A percentile compares a stretch with the other conserved stretches of the same genome.
phyloP scores from a whole-genome alignment of 2,329 filamentous ascomycete genomes.

The Penicillium psychrosexuale region DNA sequence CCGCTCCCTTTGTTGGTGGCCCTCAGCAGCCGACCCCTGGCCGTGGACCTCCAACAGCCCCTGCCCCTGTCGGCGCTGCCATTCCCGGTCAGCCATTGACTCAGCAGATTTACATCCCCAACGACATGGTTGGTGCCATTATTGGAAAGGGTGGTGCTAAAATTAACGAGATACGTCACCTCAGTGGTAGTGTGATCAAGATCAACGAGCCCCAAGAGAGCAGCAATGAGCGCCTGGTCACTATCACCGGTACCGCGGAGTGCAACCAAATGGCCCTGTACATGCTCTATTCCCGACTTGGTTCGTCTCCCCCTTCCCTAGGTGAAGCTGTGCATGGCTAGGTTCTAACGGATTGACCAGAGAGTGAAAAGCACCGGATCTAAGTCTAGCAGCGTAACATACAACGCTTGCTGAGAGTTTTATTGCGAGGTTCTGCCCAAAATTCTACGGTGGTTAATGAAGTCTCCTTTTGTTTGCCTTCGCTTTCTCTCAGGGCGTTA shows the following conservation, averaged over 20 bases:
- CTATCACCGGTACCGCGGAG: slow-evolving; percentile 94
- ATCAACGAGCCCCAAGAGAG: slow-evolving; percentile 99
- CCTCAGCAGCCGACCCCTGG: slow-evolving; percentile 60
- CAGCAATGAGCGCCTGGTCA: slow-evolving; percentile 96
- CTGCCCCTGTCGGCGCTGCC: slow-evolving; percentile 65
- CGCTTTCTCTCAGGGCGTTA: slow-evolving; percentile 14
- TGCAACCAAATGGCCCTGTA: slow-evolving; percentile 99
- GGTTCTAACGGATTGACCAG: slow-evolving; percentile 41
- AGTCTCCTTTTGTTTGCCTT: slow-evolving; percentile 16
- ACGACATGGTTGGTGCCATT: slow-evolving; percentile 99
- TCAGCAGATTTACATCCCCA: slow-evolving; percentile 98
- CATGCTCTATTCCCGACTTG: slow-evolving; percentile 96
- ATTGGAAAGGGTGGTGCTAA: slow-evolving; percentile 98
- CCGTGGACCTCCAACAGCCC: slow-evolving; percentile 66
- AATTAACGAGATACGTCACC: slow-evolving; percentile 98
- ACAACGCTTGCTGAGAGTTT: slow-evolving; percentile 1
- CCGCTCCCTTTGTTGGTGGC: slow-evolving; percentile 60
- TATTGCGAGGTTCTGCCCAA: slow-evolving; percentile 15
- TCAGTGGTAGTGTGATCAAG: slow-evolving; percentile 97
- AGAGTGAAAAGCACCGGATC: slow-evolving; percentile 74
- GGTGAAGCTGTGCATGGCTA: neutral
- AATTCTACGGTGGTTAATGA: slow-evolving; percentile 28
- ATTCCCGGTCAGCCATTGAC: slow-evolving; percentile 82
- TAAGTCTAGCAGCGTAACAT: slow-evolving; percentile 31
- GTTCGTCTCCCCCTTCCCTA: slow-evolving; percentile 47